Base-by-base conservation (phyloP, 768 basidiomycete species). In the Podaxis pistillaris region DNA sequence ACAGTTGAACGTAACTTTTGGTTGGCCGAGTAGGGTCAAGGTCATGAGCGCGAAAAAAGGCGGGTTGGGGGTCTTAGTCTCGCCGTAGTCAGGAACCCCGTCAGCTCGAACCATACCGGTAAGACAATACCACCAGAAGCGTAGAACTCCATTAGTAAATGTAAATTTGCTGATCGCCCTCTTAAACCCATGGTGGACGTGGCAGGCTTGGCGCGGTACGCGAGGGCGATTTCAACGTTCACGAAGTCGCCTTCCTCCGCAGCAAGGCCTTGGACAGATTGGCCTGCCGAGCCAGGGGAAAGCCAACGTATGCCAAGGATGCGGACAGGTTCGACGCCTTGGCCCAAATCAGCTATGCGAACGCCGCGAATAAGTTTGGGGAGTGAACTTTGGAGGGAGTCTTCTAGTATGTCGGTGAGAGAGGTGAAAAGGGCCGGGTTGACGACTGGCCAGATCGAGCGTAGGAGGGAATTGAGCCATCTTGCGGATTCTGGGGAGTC, bases 61-160 rank as follows among this genome's bases (percentile, higher is more conserved):
- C 0, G 86, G 82, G 63, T 88, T 84, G 0, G 89, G 84, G 49
- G 88, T 90, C 90, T 80, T 28, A 88, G 74, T 12, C 91, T 79
- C 3, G 84, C 81, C 1, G 86, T 85, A 2, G 85, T 84, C 19
- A 85, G 76, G n/a, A 89, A 74, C 4, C 85, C 84, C 37, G 87
- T 86, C 40, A 92, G 75, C 63, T 91, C 88, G 22, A 90, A 84
- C 88, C 89, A 93, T 24, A 85, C 82, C 1, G 85, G 85, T 24
- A 87, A 72, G n/a, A 81, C 75, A 24, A 79, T 51, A 3, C 77
- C 76, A 1, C 74, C 77, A 0, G 76, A 65, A 13, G 88, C 68
- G 74, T 84, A 88, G 73, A 93, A 91, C 67, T 92, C 82, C 67
- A 90, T 79, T 13, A 91, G 72, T 33, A 92, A 71, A 67, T 89